phyloP scores from a whole-genome alignment of 2,329 filamentous ascomycete species.

The Aspergillus sp. region DNA sequence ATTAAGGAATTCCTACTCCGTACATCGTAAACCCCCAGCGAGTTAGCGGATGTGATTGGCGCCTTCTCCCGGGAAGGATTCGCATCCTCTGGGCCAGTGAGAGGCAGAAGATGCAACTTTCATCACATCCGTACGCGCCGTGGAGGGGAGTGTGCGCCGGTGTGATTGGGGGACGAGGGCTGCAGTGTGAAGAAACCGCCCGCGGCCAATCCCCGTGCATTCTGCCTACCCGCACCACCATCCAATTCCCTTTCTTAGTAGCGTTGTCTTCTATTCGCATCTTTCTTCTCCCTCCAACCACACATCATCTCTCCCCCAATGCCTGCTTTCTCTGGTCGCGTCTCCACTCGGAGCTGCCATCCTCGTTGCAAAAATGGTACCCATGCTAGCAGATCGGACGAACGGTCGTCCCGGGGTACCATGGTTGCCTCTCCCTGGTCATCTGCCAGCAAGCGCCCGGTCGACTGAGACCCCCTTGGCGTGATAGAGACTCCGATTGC shows the following conservation, averaged over 20 bases:
- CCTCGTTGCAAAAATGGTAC: neutral
- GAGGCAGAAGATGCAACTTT: conserved; percentile 7
- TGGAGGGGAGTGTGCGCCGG: conserved; percentile 14
- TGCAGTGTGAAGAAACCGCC: conserved; percentile 25
- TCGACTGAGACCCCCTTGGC: conserved; percentile 18
- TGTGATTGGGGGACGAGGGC: conserved; percentile 16
- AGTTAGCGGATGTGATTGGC: no score
- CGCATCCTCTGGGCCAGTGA: no score
- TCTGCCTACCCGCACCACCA: neutral
- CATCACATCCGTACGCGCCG: conserved; percentile 12
- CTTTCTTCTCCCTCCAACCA: conserved; percentile 5
- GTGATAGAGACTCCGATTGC: conserved; percentile 26
- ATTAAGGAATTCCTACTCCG: no score
- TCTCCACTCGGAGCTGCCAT: neutral
- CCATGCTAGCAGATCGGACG: neutral
- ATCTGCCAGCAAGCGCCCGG: conserved; percentile 23
- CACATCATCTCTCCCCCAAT: no score
- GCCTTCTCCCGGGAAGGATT: no score
- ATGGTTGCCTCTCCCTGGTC: conserved; percentile 12
- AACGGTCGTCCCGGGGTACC: neutral
- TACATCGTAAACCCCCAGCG: no score
- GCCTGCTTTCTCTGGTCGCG: no score
- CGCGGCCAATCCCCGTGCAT: conserved; percentile 9
- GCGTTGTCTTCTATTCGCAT: conserved; percentile 24
- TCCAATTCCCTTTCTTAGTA: conserved; percentile 14